phyloP scores from a whole-genome alignment of 768 basidiomycete species.

The Phanerochaete carnosa region DNA sequence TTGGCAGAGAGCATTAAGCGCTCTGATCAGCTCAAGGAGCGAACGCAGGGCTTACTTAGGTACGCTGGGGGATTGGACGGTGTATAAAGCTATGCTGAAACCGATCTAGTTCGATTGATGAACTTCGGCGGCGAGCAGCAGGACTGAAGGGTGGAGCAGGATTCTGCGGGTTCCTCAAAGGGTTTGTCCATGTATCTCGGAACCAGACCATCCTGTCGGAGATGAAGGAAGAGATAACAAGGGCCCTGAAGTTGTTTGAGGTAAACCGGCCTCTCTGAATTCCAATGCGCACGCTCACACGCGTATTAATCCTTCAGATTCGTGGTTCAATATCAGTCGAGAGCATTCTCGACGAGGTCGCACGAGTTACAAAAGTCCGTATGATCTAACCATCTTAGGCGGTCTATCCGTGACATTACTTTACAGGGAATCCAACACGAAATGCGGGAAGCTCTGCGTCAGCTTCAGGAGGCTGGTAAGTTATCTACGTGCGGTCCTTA shows the following conservation, averaged over 20 bases:
- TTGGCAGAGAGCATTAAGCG: not conserved
- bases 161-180: not conserved
- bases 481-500: too few relatives aligned
- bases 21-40: too few relatives aligned
- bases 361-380: not conserved
- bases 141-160: not conserved
- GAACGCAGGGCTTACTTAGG: too few relatives aligned
- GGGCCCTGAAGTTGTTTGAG: not conserved
- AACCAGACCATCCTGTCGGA: too few relatives aligned
- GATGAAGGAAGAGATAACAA: not conserved
- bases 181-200: not conserved
- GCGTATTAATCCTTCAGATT: not conserved
- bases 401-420: too few relatives aligned
- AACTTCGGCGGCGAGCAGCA: not conserved
- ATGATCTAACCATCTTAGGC: too few relatives aligned
- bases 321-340: not conserved
- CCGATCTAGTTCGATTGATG: not conserved
- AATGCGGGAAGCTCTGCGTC: too few relatives aligned
- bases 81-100: too few relatives aligned
- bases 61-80: too few relatives aligned
- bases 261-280: too few relatives aligned
- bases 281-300: not conserved
- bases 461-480: too few relatives aligned
- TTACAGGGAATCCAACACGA: too few relatives aligned
- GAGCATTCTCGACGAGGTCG: not conserved